Conservation (phyloP, 495 filamentous ascomycete genomes). For the Aspergillus diversus region DNA sequence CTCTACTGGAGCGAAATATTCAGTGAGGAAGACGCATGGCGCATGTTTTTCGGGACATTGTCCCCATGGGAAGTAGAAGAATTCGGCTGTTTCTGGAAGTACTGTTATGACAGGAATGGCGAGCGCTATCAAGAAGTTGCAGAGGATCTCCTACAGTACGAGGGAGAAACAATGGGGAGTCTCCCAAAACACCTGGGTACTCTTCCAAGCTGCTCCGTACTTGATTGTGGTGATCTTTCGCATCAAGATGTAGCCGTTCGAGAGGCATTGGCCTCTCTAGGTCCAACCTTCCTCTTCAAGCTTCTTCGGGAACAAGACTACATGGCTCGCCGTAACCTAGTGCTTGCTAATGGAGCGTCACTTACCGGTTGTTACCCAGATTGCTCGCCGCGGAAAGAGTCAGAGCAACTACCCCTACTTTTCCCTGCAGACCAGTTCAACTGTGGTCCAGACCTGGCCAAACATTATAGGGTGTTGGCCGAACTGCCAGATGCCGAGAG, state of each 20-base stretch:
- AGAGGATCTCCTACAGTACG: not conserved
- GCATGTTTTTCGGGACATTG: constrained; percentile 10
- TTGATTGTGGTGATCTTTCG: constrained; percentile 4
- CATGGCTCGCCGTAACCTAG: constrained; percentile 12
- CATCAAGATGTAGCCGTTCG: not conserved
- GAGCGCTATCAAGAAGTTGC: constrained; percentile 4
- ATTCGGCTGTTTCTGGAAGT: constrained; percentile 16
- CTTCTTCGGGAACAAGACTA: constrained; percentile 5
- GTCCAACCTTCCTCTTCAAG: constrained; percentile 9
- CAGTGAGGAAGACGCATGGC: constrained; percentile 5
- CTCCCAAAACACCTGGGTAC: not conserved
- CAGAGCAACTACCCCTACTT: constrained; percentile 1
- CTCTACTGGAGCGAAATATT: constrained; percentile 1
- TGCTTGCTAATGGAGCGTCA: not conserved
- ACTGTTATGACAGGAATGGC: not conserved
- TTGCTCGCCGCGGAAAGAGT: not conserved
- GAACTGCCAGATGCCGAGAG: not conserved
- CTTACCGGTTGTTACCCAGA: not conserved
- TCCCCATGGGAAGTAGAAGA: constrained; percentile 24
- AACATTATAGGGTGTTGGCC: not conserved
- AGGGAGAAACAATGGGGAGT: not conserved
- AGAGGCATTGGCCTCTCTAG: constrained; percentile 4
- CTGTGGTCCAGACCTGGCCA: constrained; percentile 1
- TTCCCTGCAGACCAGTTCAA: constrained; percentile 18
- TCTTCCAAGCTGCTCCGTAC: not conserved